Conservation (phyloP, 352 stramenopile species). For the Phytophthora niederhauseri region DNA sequence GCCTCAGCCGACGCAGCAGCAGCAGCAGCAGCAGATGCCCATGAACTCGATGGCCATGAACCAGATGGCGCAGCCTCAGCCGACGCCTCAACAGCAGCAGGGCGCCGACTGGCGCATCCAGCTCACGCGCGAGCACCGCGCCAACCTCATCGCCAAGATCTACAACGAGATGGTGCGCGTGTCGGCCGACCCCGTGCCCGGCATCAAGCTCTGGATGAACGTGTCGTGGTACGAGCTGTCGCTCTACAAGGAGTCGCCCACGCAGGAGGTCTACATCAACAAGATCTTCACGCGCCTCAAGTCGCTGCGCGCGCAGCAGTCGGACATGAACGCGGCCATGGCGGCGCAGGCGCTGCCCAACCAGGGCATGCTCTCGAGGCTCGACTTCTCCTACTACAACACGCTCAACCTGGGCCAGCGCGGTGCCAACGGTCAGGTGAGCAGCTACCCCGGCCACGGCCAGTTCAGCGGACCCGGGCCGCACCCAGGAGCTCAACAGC, state of each 20-base stretch:
- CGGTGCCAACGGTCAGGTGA: conserved; percentile 30
- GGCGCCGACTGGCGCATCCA: conserved; percentile 75
- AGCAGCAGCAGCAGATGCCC: conserved; percentile 21
- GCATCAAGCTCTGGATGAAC: conserved; percentile 91
- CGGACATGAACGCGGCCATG: conserved; percentile 75
- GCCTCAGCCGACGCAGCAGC: conserved; percentile 12
- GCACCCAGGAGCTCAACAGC: conserved; percentile 33
- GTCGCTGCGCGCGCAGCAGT: conserved; percentile 73
- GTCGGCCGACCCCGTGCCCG: conserved; percentile 70
- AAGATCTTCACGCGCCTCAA: conserved; percentile 90
- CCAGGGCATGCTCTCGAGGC: conserved; percentile 71
- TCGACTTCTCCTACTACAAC: conserved; percentile 88
- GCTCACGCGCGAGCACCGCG: conserved; percentile 77
- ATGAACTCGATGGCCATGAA: conserved; percentile 25
- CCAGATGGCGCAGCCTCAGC: conserved; percentile 39
- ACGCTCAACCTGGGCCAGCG: conserved; percentile 62
- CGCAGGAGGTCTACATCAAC: conserved; percentile 89
- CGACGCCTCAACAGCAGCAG: conserved; percentile 7
- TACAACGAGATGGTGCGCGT: conserved; percentile 89
- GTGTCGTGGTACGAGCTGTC: conserved; percentile 88
- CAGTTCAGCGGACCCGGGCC: conserved; percentile 36
- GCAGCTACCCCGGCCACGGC: conserved; percentile 48
- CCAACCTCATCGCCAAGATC: conserved; percentile 89
- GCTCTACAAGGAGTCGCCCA: conserved; percentile 88
- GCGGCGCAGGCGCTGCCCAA: conserved; percentile 68